Evolutionary conservation across 169 alveolate species (phyloP), one percentile per base, ranked within the genome.

Genomic region (Miamiensis avidus): DNA sequence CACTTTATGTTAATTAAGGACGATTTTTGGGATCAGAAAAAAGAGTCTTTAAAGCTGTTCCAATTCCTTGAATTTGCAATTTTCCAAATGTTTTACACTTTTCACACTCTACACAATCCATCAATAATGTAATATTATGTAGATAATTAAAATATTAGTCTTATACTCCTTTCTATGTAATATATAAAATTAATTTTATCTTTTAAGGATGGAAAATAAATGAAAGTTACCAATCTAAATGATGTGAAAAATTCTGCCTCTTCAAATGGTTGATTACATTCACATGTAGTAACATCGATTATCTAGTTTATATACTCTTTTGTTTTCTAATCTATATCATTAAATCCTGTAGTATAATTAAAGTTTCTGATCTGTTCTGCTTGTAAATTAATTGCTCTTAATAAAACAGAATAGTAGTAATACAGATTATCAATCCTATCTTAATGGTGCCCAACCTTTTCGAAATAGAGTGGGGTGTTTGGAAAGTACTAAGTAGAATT

Each of bases 91-190:
- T 88, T 86, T 93, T 88, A 84, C 97, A 95, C 81, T 93, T 95
- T 72, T 94, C 93, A 83, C 97, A 95, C 29, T 94, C 89, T 0
- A 95, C 95, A 85, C 97, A 95, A 85, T 95, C 97, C 78, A 95
- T 87, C 31, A 95, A 88, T 25, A 92, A 78, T 29, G 97, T 89
- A 26, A 95, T 95, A 81, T 95, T 93, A 88, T 92, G 94, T 83
- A 95, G 88, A 83, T 83, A 85, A 30, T 83, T 29, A 64, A 79
- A 29, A 64, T 85, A 85, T 27, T 85, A 72, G 29, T 34, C 78
- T 28, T 84, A 77, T 32, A 65, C 65, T 26, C 78, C 72, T 76
- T 78, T 76, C 75, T 84, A 84, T 0, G 27, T 0, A 26, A n/a
- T 28, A 29, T 32, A 25, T 64, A 20, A 30, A 78, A 25, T 33